Base-by-base conservation (phyloP, 2,329 filamentous ascomycete genomes). In the Sarocladiaceae sp. region DNA sequence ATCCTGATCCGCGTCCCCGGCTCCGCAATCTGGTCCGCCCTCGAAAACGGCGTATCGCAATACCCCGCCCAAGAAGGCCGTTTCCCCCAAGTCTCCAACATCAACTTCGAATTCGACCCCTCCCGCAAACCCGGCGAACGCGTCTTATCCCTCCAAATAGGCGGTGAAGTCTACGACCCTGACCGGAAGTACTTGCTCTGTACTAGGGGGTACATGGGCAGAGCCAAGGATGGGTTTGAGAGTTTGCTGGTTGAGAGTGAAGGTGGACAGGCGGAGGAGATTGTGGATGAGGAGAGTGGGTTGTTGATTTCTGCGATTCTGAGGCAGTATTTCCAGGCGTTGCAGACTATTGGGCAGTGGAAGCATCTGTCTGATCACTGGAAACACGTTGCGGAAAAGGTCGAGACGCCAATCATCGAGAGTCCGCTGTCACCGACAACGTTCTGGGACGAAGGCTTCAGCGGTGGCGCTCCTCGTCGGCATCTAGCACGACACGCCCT, bases 301-400 rank as follows among this genome's bases (percentile, higher is more conserved):
- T 84, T 95, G 15, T 76, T 96, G 52, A 89, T 96, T 60, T 91
- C 87, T 47, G 89, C 88, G 63, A 85, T 97, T 66, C 76, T 97
- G 18, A 83, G 91, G 12, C 91, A 96, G 65, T 96, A 96, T 68
- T 96, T 96, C 69, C 87, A 96, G 79, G 88, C 85, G 6, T 76
- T 96, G 39, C 88, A 89, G 52, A 86, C 92, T 1, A 71, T 96
- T 23, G 88, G 90, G 17, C 82, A 83, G 60, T 96, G 91, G 91
- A 83, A 81, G 54, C 77, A 83, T 53, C 88, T 88, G 73, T 80
- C 85, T 13, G 73, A 78, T 1, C 84, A 90, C 64, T 95, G 89
- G 85, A 70, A 72, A 22, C 66, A 69, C 11, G 82, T 94, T 2
- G 83, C 88, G 29, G 73, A 80, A 23, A 76, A 77, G 4, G 71